Evolutionary conservation across 2,329 filamentous ascomycete species (phyloP), one percentile per base, ranked within the genome.

Genomic region (Sordariomycetes sp.): DNA sequence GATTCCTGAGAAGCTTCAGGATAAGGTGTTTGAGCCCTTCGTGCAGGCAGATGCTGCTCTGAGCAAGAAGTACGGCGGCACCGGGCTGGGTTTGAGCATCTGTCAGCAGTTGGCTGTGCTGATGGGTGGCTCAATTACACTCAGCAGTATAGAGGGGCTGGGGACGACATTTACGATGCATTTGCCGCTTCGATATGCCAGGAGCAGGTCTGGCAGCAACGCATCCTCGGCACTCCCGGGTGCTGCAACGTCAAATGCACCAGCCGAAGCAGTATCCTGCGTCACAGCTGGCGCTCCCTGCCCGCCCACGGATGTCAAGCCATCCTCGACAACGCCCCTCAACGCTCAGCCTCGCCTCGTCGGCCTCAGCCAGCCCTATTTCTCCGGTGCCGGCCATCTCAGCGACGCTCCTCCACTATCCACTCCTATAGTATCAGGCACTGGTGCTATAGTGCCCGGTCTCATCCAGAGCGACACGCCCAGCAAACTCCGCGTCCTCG

Each of bases 11-110:
- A 64, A 81, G 42, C 74, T 93, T 55, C 86, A 87, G 46, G 68
- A 84, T 37, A 80, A 80, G 44, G 86, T 95, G 8, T 95, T 95
- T 51, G 88, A 94, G 54, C 88, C 88, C 1, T 95, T 95, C 50
- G 84, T 94, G 0, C 88, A 95, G 56, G 88, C 84, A n/a, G 87
- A 94, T 50, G 63, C 92, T 2, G 84, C 86, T 1, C 61, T 95
- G 12, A 93, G 83, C 62, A 93, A 86, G 55, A 92, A 92, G 49
- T 93, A 81, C 50, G 86, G 86, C 14, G 88, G 88, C 12, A 94
- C 88, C 1, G 88, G 88, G 4, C 64, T 94, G 2, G 88, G 88
- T 2, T 57, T 95, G 35, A 90, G 83, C 49, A 95, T 95, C 47
- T 94, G 86, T 58, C 81, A 85, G 15, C 88, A 95, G 53, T 64